A percentile compares a stretch with the other conserved stretches of the same genome.
phyloP scores from a whole-genome alignment of 371 early-diverging fungal genomes.

The Mucor lusitanicus region DNA sequence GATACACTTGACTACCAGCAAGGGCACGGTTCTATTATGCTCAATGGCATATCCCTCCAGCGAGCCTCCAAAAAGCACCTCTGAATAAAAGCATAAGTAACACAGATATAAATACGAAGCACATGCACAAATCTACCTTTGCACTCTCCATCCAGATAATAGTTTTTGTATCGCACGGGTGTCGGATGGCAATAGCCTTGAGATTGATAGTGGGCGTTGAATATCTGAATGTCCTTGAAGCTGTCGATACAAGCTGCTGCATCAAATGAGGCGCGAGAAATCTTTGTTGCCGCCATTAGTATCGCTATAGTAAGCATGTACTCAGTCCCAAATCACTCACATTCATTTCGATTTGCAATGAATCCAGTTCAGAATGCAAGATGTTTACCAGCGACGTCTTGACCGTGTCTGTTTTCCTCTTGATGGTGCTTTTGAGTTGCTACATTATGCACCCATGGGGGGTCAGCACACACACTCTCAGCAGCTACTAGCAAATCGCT shows the following conservation, averaged over 20 bases:
- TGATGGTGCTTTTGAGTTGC: slow-evolving; percentile 24
- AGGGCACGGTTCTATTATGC: slow-evolving; percentile 51
- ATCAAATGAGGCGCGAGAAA: slow-evolving; percentile 18
- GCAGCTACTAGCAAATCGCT: not conserved
- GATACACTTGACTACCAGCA: slow-evolving; percentile 55
- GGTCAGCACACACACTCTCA: no score
- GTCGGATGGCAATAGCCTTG: slow-evolving; percentile 42
- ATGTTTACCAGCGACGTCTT: slow-evolving; percentile 13
- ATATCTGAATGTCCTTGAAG: slow-evolving; percentile 30
- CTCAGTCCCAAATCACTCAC: not conserved
- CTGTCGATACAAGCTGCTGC: slow-evolving; percentile 36
- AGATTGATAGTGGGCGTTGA: slow-evolving; percentile 43
- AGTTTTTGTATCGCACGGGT: slow-evolving; percentile 56
- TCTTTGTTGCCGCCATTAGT: slow-evolving; percentile 6
- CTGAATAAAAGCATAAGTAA: slow-evolving; percentile 5
- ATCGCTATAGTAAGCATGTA: not conserved
- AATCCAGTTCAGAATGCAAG: slow-evolving; percentile 18
- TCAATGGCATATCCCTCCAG: slow-evolving; percentile 48
- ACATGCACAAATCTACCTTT: slow-evolving; percentile 43
- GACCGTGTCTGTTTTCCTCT: slow-evolving; percentile 19
- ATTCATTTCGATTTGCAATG: slow-evolving; percentile 16
- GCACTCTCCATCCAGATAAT: slow-evolving; percentile 40
- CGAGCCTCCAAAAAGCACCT: slow-evolving; percentile 62
- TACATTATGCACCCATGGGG: not conserved
- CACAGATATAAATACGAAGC: no score